Evolutionary conservation across 768 basidiomycete genomes (phyloP).

Genomic region (Podaxis rugospora): DNA sequence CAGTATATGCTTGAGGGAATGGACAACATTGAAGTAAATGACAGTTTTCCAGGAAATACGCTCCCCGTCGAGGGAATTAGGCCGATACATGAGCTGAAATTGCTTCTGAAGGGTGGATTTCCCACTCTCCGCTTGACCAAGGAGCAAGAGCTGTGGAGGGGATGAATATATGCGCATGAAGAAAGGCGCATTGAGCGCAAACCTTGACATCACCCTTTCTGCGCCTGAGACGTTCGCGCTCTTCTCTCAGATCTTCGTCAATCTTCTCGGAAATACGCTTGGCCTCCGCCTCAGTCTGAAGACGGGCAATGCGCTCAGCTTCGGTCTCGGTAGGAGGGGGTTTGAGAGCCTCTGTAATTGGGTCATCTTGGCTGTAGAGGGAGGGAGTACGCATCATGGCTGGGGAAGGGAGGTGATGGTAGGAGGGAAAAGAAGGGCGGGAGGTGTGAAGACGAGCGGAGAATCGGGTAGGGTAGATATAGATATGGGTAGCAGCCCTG

Average conservation of each 20-base stretch:
- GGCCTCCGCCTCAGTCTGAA: slow-evolving; percentile 67
- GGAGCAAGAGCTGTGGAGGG: slow-evolving; percentile 52
- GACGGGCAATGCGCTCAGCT: slow-evolving; percentile 53
- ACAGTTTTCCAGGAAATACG: slow-evolving; percentile 70
- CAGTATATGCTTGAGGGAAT: slow-evolving; percentile 66
- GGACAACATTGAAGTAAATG: slow-evolving; percentile 74
- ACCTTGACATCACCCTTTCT: slow-evolving; percentile 75
- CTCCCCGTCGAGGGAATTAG: slow-evolving; percentile 63
- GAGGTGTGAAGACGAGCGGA: slow-evolving; percentile 1
- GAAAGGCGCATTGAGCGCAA: slow-evolving; percentile 4
- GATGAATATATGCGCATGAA: slow-evolving; percentile 34
- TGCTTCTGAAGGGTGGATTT: slow-evolving; percentile 77
- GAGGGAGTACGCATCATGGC: slow-evolving; percentile 58
- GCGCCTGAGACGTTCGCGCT: slow-evolving; percentile 60
- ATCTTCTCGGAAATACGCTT: slow-evolving; percentile 76
- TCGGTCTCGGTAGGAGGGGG: slow-evolving; percentile 68
- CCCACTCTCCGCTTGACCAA: slow-evolving; percentile 77
- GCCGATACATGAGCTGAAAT: slow-evolving; percentile 79
- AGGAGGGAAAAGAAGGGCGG: slow-evolving; percentile 21
- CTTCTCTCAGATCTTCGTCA: slow-evolving; percentile 72
- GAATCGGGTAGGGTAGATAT: background rate
- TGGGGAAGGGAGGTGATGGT: slow-evolving; percentile 25
- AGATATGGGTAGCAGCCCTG: slow-evolving; percentile 4
- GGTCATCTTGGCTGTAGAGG: slow-evolving; percentile 72
- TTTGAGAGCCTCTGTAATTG: slow-evolving; percentile 60